Evolutionary conservation across 495 filamentous ascomycete genomes (phyloP).

Genomic region (Talaromyces borbonicus): DNA sequence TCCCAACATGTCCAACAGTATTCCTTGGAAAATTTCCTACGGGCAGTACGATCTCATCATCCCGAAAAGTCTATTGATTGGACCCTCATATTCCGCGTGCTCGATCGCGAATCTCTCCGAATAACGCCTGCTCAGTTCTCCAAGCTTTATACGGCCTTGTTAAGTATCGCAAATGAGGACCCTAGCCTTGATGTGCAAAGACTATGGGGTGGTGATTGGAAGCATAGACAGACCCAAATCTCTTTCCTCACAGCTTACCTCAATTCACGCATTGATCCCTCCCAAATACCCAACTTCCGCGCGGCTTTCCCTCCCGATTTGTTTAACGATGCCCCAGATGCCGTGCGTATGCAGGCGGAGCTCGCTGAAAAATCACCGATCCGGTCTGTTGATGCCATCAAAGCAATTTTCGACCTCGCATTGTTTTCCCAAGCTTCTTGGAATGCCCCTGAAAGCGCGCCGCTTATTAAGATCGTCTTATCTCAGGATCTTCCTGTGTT

Average conservation of each 20-base stretch:
- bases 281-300: slow-evolving; percentile 69
- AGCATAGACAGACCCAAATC: slow-evolving; percentile 73
- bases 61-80: slow-evolving; percentile 59
- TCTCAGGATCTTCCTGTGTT: slow-evolving; percentile 54
- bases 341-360: slow-evolving; percentile 59
- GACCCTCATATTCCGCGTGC: slow-evolving; percentile 67
- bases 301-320: slow-evolving; percentile 67
- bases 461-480: slow-evolving; percentile 42
- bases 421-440: slow-evolving; percentile 56
- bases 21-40: slow-evolving; percentile 63
- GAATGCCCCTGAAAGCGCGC: slow-evolving; percentile 54
- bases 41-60: slow-evolving; percentile 46
- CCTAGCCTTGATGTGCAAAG: slow-evolving; percentile 61
- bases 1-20: slow-evolving; percentile 56
- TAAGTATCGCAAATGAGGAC: slow-evolving; percentile 55
- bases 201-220: slow-evolving; percentile 89
- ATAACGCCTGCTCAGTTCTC: slow-evolving; percentile 73
- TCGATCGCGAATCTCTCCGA: slow-evolving; percentile 70
- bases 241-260: slow-evolving; percentile 81
- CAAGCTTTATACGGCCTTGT: slow-evolving; percentile 63
- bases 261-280: slow-evolving; percentile 67
- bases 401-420: slow-evolving; percentile 68
- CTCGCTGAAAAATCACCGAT: slow-evolving; percentile 75
- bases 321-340: slow-evolving; percentile 60
- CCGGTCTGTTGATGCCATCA: slow-evolving; percentile 78